Percentiles rank a stretch among this genome's conserved stretches.
Evolutionary conservation across 495 filamentous ascomycete genomes (phyloP).

Genomic region (Penicillium daleae): DNA sequence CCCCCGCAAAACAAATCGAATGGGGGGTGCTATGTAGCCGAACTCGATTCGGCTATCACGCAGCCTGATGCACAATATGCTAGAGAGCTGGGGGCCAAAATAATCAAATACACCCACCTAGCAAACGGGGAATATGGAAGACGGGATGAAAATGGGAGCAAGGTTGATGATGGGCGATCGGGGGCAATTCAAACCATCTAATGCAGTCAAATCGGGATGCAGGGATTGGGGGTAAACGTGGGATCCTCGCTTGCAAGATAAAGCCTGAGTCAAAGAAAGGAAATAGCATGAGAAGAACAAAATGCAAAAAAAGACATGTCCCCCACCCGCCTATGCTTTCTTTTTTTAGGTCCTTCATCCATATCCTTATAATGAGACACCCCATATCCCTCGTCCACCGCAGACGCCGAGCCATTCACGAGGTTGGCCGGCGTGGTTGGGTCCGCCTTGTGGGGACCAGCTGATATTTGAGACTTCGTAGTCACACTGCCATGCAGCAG

Average conservation of each 20-base stretch:
- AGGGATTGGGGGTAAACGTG: not conserved
- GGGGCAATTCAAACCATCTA: slow-evolving; percentile 24
- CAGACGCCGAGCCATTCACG: slow-evolving; percentile 95
- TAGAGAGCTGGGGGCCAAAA: not conserved
- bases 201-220: slow-evolving; percentile 19
- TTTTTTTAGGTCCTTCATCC: slow-evolving; percentile 1
- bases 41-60: not conserved
- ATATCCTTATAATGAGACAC: slow-evolving; percentile 64
- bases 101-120: not conserved
- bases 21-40: not conserved
- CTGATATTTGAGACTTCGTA: slow-evolving; percentile 95
- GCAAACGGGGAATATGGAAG: not conserved
- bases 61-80: slow-evolving; percentile 4
- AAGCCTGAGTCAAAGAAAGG: slow-evolving; percentile 1
- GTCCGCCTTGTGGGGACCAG: slow-evolving; percentile 82
- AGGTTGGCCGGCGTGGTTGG: slow-evolving; percentile 63
- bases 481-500: slow-evolving; percentile 90
- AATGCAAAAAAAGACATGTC: slow-evolving; percentile 2
- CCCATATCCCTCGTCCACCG: slow-evolving; percentile 90
- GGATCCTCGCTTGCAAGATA: not conserved
- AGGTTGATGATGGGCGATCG: slow-evolving; percentile 18
- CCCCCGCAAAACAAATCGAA: not conserved
- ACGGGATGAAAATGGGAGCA: not conserved
- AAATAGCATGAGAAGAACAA: slow-evolving; percentile 10
- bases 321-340: not conserved